phyloP scores from a whole-genome alignment of 1,139 yeast genomes.

The Suhomyces bokatorum region DNA sequence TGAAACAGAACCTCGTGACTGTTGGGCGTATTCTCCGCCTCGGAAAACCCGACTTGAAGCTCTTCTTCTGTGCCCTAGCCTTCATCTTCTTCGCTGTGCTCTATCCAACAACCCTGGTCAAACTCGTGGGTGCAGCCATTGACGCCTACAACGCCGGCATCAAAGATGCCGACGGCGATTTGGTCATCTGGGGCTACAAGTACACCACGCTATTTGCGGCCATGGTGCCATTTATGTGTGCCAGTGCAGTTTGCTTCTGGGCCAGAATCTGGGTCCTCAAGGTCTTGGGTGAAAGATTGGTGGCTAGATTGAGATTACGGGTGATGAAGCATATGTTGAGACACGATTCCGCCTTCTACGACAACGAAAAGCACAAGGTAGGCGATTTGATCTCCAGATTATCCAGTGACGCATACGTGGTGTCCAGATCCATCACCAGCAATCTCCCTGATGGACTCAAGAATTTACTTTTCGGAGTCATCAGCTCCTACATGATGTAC shows the following conservation, averaged over 20 bases:
- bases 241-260: constrained; percentile 50
- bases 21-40: constrained; percentile 39
- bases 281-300: constrained; percentile 35
- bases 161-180: constrained; percentile 41
- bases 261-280: constrained; percentile 52
- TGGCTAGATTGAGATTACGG: constrained; percentile 47
- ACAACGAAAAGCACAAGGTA: constrained; percentile 52
- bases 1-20: constrained; percentile 38
- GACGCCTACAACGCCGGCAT: constrained; percentile 44
- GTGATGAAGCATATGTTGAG: constrained; percentile 52
- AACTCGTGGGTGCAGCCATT: constrained; percentile 48
- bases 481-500: constrained; percentile 50
- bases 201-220: constrained; percentile 42
- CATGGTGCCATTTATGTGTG: constrained; percentile 49
- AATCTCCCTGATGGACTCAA: constrained; percentile 51
- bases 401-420: constrained; percentile 57
- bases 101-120: constrained; percentile 48
- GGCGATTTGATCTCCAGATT: constrained; percentile 57
- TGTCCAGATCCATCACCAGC: constrained; percentile 46
- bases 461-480: constrained; percentile 46
- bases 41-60: constrained; percentile 43
- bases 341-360: constrained; percentile 53
- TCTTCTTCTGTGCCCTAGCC: constrained; percentile 42
- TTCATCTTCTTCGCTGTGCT: constrained; percentile 49
- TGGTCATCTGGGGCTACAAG: constrained; percentile 49